These are phyloP conservation scores for Podospora comata DNA, from an alignment of 495 filamentous ascomycete genomes.

Conservation along the genomic window DNA sequence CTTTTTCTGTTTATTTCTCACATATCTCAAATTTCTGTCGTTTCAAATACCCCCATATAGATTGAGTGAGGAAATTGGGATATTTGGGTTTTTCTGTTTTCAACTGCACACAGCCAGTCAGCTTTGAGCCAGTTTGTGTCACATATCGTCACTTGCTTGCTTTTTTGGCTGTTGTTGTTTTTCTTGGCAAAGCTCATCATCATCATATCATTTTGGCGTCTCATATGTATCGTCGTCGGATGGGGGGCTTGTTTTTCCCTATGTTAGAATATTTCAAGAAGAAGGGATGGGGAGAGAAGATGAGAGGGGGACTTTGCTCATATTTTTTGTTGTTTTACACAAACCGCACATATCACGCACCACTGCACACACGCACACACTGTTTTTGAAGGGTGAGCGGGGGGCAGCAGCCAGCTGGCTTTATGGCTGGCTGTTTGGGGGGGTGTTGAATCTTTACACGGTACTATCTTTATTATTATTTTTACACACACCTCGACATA, in stretches of 20 bases:
- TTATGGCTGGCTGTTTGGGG: neutral
- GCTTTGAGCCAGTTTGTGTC: neutral
- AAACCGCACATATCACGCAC: neutral
- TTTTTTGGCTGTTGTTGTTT: neutral
- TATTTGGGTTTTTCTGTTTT: conserved; percentile 8
- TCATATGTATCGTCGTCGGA: neutral
- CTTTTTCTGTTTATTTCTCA: conserved; percentile 10
- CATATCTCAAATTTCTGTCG: conserved; percentile 13
- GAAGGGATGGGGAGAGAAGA: conserved; percentile 3
- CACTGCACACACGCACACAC: neutral
- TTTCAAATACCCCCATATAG: conserved; percentile 13
- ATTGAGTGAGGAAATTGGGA: conserved; percentile 14
- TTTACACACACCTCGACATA: neutral
- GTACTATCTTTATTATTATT: neutral
- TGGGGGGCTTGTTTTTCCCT: conserved; percentile 1
- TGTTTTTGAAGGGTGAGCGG: neutral
- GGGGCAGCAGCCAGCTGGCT: neutral
- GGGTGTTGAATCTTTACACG: neutral
- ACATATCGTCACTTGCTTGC: neutral
- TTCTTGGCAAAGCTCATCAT: neutral
- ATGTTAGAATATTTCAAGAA: conserved; percentile 6
- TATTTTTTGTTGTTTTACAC: neutral
- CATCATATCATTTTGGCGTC: conserved; percentile 1
- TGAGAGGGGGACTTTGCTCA: neutral
- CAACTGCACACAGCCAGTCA: neutral